These are phyloP conservation scores for Apiospora sp. DNA, from an alignment of 2,329 filamentous ascomycete species.

Conservation along the genomic window DNA sequence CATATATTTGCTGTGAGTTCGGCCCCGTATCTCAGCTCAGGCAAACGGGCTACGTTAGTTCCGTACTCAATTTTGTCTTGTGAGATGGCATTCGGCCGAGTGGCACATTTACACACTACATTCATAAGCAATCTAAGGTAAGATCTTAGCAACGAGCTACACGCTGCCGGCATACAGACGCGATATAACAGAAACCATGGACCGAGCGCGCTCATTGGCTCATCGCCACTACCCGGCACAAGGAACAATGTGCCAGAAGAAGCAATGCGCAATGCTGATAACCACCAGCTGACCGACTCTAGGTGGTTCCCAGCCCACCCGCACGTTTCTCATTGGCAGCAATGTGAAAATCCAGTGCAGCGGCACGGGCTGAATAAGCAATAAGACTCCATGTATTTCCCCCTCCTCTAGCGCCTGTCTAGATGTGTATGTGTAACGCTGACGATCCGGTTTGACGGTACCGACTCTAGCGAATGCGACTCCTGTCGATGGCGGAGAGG, in stretches of 20 bases:
- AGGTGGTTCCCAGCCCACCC: neutral
- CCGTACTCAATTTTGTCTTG: neutral
- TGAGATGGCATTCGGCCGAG: neutral
- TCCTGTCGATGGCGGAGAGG: neutral
- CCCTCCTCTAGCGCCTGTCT: neutral
- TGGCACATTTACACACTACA: neutral
- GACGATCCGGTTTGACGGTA: conserved; percentile 15
- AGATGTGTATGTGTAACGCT: neutral
- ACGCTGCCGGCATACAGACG: neutral
- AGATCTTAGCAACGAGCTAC: neutral
- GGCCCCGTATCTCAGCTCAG: neutral
- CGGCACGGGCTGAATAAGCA: conserved; percentile 20
- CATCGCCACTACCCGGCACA: neutral
- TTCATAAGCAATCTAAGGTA: neutral
- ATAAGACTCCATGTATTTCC: neutral
- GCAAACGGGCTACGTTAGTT: neutral
- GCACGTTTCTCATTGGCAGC: neutral
- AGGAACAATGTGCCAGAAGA: neutral
- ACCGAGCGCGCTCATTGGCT: neutral
- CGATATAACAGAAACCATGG: neutral
- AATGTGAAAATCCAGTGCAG: conserved; percentile 9
- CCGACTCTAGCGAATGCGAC: neutral
- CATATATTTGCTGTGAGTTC: neutral
- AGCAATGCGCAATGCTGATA: neutral
- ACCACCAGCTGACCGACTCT: neutral